A percentile compares a stretch with the other conserved stretches of the same genome.
Conservation (phyloP, 148 eudicot genomes). For the Agrostemma githago region DNA sequence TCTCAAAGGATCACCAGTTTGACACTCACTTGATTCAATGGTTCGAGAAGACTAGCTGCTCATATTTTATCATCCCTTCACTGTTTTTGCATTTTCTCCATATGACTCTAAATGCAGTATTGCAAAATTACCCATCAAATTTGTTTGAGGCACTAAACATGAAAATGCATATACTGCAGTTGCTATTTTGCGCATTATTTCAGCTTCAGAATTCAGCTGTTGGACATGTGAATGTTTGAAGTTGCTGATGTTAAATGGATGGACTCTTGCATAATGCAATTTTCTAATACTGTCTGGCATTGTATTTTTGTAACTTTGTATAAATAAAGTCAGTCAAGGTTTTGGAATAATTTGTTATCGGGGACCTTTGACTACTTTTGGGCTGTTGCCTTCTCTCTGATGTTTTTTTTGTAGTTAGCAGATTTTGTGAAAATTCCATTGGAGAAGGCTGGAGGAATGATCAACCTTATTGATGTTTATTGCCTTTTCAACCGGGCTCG, state of each 20-base stretch:
- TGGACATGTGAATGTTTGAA: not conserved
- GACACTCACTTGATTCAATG: no score
- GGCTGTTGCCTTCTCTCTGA: constrained; percentile 18
- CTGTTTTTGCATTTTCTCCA: no score
- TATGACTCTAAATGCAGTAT: no score
- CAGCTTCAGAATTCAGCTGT: not conserved
- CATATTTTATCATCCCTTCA: no score
- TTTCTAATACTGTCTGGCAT: not conserved
- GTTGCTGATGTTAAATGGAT: not conserved
- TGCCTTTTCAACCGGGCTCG: constrained; percentile 96
- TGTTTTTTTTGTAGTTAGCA: constrained; percentile 69
- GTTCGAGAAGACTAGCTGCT: no score
- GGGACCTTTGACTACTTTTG: not conserved
- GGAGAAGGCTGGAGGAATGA: constrained; percentile 97
- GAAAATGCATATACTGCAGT: not conserved
- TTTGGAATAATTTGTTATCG: not conserved
- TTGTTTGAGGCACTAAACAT: not conserved
- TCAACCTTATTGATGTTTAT: constrained; percentile 81
- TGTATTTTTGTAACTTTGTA: not conserved
- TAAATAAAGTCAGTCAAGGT: not conserved
- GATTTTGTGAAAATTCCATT: constrained; percentile 91
- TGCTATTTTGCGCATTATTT: not conserved
- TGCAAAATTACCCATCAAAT: not conserved
- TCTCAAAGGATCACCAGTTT: no score
- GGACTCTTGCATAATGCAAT: not conserved